Evolutionary conservation across 345 rosid genomes (phyloP).

Genomic region (Lepidium africanum): DNA sequence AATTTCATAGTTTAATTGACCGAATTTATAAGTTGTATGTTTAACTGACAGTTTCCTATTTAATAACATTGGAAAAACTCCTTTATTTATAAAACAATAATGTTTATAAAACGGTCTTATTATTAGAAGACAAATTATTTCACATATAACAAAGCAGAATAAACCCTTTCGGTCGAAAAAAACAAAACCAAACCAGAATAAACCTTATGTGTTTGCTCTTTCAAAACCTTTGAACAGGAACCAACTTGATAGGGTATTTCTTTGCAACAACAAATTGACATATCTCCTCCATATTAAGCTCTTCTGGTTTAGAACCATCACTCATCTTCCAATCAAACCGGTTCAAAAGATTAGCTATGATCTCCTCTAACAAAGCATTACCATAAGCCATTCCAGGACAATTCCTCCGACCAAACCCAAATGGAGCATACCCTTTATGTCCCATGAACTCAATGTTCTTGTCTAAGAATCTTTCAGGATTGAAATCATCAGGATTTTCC

Average conservation of each 20-base stretch:
- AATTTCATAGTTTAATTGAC: too few relatives aligned
- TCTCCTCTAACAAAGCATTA: constrained; percentile 1
- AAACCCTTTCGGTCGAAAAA: too few relatives aligned
- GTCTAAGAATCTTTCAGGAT: constrained; percentile 17
- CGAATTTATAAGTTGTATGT: too few relatives aligned
- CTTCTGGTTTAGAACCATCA: constrained; percentile 13
- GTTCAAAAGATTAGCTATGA: constrained; percentile 10
- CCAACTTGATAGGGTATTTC: constrained; percentile 28
- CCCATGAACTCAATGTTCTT: constrained; percentile 15
- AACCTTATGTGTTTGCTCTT: neutral
- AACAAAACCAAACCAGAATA: too few relatives aligned
- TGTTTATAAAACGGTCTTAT: too few relatives aligned
- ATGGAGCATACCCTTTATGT: constrained; percentile 14
- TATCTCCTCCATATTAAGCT: constrained; percentile 14
- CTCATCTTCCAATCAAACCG: constrained; percentile 22
- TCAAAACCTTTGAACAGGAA: neutral
- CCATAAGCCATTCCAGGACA: constrained; percentile 23
- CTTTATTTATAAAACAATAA: too few relatives aligned
- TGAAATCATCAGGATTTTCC: constrained; percentile 20
- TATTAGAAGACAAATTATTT: too few relatives aligned
- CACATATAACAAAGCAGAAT: too few relatives aligned
- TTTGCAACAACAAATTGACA: constrained; percentile 15
- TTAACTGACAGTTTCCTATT: too few relatives aligned
- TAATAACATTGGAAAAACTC: too few relatives aligned
- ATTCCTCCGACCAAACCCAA: constrained; percentile 25